These are phyloP conservation scores for Draba incana DNA, from an alignment of 345 rosid species.

Conservation along the genomic window DNA sequence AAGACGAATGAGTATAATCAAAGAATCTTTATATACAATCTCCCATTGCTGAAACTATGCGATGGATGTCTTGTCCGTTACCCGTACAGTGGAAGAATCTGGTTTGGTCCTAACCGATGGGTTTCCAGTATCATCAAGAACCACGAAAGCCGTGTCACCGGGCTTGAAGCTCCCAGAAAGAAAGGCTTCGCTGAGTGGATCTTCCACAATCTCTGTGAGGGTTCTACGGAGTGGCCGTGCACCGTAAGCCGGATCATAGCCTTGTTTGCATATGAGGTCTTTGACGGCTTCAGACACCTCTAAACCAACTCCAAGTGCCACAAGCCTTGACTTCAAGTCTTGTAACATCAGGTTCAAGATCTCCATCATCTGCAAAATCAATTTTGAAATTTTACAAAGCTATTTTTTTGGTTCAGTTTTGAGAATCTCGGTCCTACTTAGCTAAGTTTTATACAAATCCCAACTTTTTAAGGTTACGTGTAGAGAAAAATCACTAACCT, in stretches of 20 bases:
- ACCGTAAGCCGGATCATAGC: conserved; percentile 75
- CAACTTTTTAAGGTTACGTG: neutral
- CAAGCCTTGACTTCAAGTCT: conserved; percentile 79
- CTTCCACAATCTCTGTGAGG: conserved; percentile 73
- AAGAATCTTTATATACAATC: conserved; percentile 43
- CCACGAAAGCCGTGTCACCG: conserved; percentile 77
- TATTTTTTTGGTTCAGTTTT: conserved; percentile 6
- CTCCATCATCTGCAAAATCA: conserved; percentile 65
- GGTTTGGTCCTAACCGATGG: conserved; percentile 58
- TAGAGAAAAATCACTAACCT: conserved; percentile 58
- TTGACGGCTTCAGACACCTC: conserved; percentile 82
- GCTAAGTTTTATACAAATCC: neutral
- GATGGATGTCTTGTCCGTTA: conserved; percentile 60
- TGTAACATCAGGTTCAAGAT: conserved; percentile 81
- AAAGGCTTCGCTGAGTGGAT: conserved; percentile 84
- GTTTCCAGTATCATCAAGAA: conserved; percentile 78
- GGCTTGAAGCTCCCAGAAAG: conserved; percentile 72
- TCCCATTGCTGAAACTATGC: conserved; percentile 35
- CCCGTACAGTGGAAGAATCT: conserved; percentile 48
- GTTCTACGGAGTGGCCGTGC: conserved; percentile 91
- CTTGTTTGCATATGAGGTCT: conserved; percentile 79
- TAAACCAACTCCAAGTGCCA: conserved; percentile 75
- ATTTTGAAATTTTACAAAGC: neutral
- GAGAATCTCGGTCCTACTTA: neutral
- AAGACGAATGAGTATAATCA: conserved; percentile 33